Base-by-base conservation (phyloP, 2,329 filamentous ascomycete genomes). In the Pyrenophora graminea region DNA sequence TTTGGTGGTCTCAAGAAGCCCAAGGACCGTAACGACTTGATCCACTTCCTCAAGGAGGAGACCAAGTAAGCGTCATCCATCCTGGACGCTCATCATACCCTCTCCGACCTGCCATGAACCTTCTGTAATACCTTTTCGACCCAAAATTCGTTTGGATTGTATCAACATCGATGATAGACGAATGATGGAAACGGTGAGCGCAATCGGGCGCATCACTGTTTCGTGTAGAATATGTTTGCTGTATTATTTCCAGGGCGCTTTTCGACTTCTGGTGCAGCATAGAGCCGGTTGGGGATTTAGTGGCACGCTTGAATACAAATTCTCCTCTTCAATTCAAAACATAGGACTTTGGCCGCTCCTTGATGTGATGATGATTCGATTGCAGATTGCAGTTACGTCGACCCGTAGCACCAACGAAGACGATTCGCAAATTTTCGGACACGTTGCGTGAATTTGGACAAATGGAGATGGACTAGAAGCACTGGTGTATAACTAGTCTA, bases 1-100 rank as follows among this genome's bases (percentile, higher is more conserved):
- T 99, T 97, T 77, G 94, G 94, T 82, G 94, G 94, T 79, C 86
- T 99, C 75, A 99, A 99, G 92, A 99, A 99, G 90, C 85, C 86
- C 76, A 97, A 97, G 90, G 94, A 97, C 83, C 86, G 94, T 78
- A 96, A 97, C 79, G 93, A 99, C 80, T 84, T 99, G 72, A 96
- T 99, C 86, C 91, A 91, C 72, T 89, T 79, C 85, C 83, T 91
- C 74, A 82, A 84, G 77, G 81, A 89, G 61, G 76, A 84, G 69
- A 90, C 86, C 71, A 80, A 81, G 79, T 91, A 90, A 80, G 82
- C 70, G 73, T 63, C 58, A 9, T 48, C 56, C 59, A 74, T 33
- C 34, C 48, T 54, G 54, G 48, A 55, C 60, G 54, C 59, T 58
- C 52, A 44, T 25, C 43, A 52, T 51, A 39, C 48, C 38, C 46